Base-by-base conservation (phyloP, 73 alveolate species). In the Breviolum minutum region DNA sequence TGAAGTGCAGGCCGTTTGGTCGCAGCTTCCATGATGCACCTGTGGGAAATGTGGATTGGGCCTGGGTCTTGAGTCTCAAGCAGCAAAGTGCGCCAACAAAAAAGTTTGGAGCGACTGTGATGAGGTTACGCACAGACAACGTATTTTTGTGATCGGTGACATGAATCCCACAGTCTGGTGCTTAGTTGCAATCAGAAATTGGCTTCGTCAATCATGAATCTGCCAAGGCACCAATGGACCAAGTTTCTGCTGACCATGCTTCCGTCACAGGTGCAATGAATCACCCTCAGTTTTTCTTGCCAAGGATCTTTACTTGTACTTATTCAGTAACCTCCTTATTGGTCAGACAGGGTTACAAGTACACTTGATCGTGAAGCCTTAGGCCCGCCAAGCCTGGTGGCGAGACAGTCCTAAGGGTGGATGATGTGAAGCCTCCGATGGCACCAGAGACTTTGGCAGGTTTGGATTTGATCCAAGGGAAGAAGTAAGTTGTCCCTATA, bases 21-120 rank as follows among this genome's bases (percentile, higher is more conserved):
- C 98, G 98, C 54, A 92, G 98, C 98, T 92, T 92, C 66, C 90
- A 92, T 76, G 98, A 92, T 74, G 98, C 98, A 2, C 98, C 98
- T 0, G 98, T 92, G 26, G 98, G 98, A 24, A 92, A 92, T 27
- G 90, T 27, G 60, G 98, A 73, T 48, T 92, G 98, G 98, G 98
- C 88, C 66, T 76, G 81, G 79, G 64, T 63, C 76, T 79, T 79
- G 87, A 29, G 54, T 40, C 54, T 40, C 54, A 40, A 40, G 54
- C n/a, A 24, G 14, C 83, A 82, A 82, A 48, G 64, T 26, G 87
- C 61, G 40, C 27, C 12, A 82, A n/a, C n/a, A n/a, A n/a, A n/a
- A n/a, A 1, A 5, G 29, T 79, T 9, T 29, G 64, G 24, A 63
- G 71, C 17, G 19, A 19, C n/a, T 19, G 79, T 2, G 68, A 12